Evolutionary conservation across 768 basidiomycete genomes (phyloP).

Genomic region (Boletus reticulatus): DNA sequence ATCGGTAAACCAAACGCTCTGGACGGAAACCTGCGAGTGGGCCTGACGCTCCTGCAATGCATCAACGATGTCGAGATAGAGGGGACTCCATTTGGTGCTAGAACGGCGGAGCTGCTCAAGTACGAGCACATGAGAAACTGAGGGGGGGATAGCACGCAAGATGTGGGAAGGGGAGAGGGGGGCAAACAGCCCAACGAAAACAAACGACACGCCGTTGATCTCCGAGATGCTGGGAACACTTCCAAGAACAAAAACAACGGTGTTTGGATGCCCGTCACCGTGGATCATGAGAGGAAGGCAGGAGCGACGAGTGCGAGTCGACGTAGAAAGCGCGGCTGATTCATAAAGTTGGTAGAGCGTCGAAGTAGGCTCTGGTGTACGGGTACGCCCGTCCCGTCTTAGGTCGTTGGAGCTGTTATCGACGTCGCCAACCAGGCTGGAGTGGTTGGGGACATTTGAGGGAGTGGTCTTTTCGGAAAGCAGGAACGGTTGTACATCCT

Average conservation of each 20-base stretch:
- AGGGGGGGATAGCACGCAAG: conserved; percentile 55
- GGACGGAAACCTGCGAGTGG: conserved; percentile 51
- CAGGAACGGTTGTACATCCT: conserved; percentile 60
- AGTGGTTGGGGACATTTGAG: conserved; percentile 16
- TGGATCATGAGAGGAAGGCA: conserved; percentile 51
- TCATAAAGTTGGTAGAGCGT: conserved; percentile 60
- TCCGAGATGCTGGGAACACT: conserved; percentile 38
- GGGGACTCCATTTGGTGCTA: conserved; percentile 82
- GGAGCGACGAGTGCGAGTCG: conserved; percentile 59
- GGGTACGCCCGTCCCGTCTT: not conserved
- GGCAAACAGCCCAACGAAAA: conserved; percentile 63
- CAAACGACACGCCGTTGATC: conserved; percentile 59
- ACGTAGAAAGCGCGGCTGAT: conserved; percentile 62
- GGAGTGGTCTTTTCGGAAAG: conserved; percentile 38
- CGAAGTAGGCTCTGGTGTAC: conserved; percentile 9
- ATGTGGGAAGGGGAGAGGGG: conserved; percentile 63
- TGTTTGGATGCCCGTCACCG: conserved; percentile 58
- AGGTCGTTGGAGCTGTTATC: not conserved
- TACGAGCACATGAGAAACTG: conserved; percentile 68
- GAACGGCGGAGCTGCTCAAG: conserved; percentile 78
- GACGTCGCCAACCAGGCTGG: not conserved
- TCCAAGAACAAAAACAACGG: conserved; percentile 73
- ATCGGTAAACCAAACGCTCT: conserved; percentile 63
- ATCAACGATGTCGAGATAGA: conserved; percentile 79
- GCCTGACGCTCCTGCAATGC: conserved; percentile 61